Base-by-base conservation (phyloP, 163 green algal species). In the Scenedesmus sp. region DNA sequence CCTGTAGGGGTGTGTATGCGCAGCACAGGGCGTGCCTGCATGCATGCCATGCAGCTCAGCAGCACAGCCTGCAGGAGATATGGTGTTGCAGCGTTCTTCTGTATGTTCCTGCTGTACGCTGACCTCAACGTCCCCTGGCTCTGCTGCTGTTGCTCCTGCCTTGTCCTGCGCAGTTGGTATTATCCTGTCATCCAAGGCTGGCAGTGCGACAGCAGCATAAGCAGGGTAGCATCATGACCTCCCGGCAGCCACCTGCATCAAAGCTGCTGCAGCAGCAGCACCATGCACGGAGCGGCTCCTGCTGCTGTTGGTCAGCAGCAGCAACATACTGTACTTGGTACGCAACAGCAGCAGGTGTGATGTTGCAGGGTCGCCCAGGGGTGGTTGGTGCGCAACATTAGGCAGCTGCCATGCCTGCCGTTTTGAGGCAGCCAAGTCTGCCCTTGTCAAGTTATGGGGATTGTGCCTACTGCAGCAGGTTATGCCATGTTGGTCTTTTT, bases 171-270 rank as follows among this genome's bases (percentile, higher is more conserved):
- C 96, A 98, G 97, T 99, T 12, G 98, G 98, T 59, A 99, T 99
- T 87, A 99, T 99, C 59, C 93, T 99, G 92, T 97, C 97, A 0
- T 98, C 96, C 89, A 98, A 98, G 95, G 97, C 97, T 59, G 93
- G 93, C 35, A 88, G 87, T 24, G 85, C 70, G 40, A 49, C 86
- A 43, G 87, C 87, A 44, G 87, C 87, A 44, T 90, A 84, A 90
- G 43, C 79, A 51, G 35, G 18, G 70, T 35, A 81, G 5, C 5
- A 7, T 33, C 24, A 22, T 72, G 5, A 7, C 9, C 22, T 72
- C 7, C 22, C 16, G 24, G 59, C 3, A 18, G 59, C 59, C 12
- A 12, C 59, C 33, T 72, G 59, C 59, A 33, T 7, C 59, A 72
- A 5, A 33, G 59, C 59, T 72, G 59, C 59, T 26, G 59, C 59